These are phyloP conservation scores for Millerago galiae DNA, from an alignment of 805 yeast genomes.

Conservation along the genomic window DNA sequence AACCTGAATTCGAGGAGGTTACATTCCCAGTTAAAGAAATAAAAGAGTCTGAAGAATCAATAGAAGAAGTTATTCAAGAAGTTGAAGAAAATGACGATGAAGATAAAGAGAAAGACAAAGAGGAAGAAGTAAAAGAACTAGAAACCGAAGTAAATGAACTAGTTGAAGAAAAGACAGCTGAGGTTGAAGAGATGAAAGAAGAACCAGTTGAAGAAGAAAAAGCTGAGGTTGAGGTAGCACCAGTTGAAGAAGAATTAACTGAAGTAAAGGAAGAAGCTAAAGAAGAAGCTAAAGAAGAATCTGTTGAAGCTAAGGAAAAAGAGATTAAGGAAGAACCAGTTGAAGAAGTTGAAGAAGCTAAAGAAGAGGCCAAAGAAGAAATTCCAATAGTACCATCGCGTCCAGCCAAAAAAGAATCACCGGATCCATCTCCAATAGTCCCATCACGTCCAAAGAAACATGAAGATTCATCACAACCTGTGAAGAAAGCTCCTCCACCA, in stretches of 20 bases:
- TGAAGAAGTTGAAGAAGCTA: background rate
- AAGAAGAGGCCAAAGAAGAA: background rate
- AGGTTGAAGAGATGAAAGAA: background rate
- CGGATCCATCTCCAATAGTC: background rate
- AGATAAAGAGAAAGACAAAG: background rate
- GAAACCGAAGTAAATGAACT: background rate
- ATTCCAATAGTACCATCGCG: conserved; percentile 10
- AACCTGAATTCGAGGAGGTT: too few species aligned
- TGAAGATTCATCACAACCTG: background rate
- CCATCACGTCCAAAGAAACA: conserved; percentile 1
- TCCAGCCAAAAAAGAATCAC: conserved; percentile 3
- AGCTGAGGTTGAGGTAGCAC: background rate
- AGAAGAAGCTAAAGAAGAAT: background rate
- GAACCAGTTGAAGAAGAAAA: conserved; percentile 1
- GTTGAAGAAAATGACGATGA: background rate
- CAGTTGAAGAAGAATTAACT: background rate
- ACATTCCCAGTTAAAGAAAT: too few species aligned
- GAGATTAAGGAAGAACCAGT: background rate
- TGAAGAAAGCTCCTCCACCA: conserved; percentile 46
- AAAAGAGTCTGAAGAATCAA: too few species aligned
- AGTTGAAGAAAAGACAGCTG: background rate
- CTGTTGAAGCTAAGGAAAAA: background rate
- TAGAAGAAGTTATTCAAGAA: too few species aligned
- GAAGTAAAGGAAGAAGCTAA: background rate
- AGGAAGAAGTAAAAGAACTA: background rate